Conservation (phyloP, 257 asterid genomes). For the Jasminum sambac region DNA sequence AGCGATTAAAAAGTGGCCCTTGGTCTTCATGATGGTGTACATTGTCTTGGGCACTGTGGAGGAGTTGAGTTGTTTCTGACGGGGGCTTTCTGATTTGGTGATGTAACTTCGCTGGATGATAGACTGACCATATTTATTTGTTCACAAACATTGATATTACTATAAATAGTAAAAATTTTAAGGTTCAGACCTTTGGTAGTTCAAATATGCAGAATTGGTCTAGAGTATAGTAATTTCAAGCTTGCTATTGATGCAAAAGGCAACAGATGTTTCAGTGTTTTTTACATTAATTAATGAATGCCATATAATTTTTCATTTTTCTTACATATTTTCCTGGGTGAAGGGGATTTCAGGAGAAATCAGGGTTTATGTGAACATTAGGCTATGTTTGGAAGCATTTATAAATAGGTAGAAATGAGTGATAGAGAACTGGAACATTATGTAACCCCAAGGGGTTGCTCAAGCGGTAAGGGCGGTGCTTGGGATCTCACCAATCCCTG, state of each 20-base stretch:
- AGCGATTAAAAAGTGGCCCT: not conserved
- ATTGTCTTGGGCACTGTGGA: constrained; percentile 9
- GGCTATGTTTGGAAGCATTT: no score
- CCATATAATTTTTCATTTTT: not conserved
- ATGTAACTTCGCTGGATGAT: not conserved
- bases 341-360: not conserved
- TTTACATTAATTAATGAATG: not conserved
- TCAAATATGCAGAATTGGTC: not conserved
- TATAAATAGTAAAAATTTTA: not conserved
- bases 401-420: no score
- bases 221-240: not conserved
- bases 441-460: no score
- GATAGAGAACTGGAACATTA: no score
- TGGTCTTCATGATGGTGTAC: not conserved
- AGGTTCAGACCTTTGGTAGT: not conserved
- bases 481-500: no score
- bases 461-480: no score
- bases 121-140: not conserved
- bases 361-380: not conserved
- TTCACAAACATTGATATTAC: not conserved
- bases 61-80: not conserved
- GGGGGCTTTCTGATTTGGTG: not conserved
- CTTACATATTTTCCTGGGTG: not conserved
- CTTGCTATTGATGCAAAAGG: not conserved
- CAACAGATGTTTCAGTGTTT: not conserved